phyloP scores from a whole-genome alignment of 108 stramenopile species.

The Chaetoceros tenuissimus region DNA sequence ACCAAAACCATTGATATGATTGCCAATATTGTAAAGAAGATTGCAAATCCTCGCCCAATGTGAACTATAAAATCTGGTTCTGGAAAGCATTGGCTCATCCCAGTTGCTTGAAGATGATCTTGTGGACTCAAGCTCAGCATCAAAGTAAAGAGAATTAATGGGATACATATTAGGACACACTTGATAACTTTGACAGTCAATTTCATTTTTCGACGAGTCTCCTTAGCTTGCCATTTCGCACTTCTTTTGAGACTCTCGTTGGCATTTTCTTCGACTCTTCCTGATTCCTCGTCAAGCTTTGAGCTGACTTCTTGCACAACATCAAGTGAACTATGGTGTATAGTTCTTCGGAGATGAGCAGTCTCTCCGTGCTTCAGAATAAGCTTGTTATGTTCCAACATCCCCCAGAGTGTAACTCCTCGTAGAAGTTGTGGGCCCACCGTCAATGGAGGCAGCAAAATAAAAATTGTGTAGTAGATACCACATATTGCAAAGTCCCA shows the following conservation, averaged over 20 bases:
- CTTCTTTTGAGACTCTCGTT: background rate
- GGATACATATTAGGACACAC: background rate
- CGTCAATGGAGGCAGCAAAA: conserved; percentile 8
- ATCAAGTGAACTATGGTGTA: background rate
- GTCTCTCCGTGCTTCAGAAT: background rate
- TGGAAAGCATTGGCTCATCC: background rate
- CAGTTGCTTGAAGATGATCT: background rate
- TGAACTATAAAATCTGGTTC: background rate
- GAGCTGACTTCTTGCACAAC: background rate
- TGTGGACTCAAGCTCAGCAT: background rate
- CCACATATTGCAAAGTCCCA: background rate
- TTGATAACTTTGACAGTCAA: background rate
- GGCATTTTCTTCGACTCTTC: background rate
- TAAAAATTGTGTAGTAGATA: conserved; percentile 3
- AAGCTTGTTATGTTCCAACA: background rate
- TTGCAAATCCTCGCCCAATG: background rate
- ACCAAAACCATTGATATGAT: background rate
- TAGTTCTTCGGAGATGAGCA: background rate
- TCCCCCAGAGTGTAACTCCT: background rate
- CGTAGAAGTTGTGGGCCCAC: conserved; percentile 5
- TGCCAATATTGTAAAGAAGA: background rate
- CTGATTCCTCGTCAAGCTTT: background rate
- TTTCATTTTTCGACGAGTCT: background rate
- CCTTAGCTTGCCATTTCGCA: background rate
- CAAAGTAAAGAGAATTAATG: background rate